Evolutionary conservation across 164 flowering plant species (phyloP).

Genomic region (Tetracentron sinense): DNA sequence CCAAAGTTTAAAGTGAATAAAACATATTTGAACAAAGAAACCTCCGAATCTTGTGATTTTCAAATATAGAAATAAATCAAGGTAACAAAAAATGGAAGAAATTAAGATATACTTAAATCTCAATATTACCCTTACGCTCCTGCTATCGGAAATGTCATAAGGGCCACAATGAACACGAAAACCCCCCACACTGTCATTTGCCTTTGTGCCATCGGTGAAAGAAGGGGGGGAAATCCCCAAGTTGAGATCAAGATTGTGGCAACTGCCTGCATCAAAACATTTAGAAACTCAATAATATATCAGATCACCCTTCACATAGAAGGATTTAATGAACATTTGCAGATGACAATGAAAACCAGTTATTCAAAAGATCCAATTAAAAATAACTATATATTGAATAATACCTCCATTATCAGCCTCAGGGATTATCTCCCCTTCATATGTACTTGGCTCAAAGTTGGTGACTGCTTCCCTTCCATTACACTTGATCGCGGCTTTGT

Average conservation of each 20-base stretch:
- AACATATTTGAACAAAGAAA: too few relatives aligned
- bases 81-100: neutral
- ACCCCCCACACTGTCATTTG: constrained; percentile 19
- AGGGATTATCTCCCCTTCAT: constrained; percentile 50
- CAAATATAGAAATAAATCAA: neutral
- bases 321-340: too few relatives aligned
- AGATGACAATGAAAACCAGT: too few relatives aligned
- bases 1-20: too few relatives aligned
- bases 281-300: neutral
- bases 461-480: too few relatives aligned
- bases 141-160: constrained; percentile 26
- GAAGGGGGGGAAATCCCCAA: constrained; percentile 56
- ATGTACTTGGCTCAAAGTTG: constrained; percentile 78
- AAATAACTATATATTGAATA: neutral
- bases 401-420: constrained; percentile 48
- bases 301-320: too few relatives aligned
- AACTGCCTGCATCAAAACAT: constrained; percentile 27
- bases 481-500: too few relatives aligned
- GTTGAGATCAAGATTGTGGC: constrained; percentile 58
- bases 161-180: constrained; percentile 27
- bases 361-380: neutral
- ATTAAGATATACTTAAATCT: neutral
- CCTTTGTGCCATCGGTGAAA: constrained; percentile 26
- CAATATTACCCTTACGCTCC: constrained; percentile 37
- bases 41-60: neutral